Evolutionary conservation across 2,329 filamentous ascomycete species (phyloP), one percentile per base, ranked within the genome.

Genomic region (Stachybotrys echinatus): DNA sequence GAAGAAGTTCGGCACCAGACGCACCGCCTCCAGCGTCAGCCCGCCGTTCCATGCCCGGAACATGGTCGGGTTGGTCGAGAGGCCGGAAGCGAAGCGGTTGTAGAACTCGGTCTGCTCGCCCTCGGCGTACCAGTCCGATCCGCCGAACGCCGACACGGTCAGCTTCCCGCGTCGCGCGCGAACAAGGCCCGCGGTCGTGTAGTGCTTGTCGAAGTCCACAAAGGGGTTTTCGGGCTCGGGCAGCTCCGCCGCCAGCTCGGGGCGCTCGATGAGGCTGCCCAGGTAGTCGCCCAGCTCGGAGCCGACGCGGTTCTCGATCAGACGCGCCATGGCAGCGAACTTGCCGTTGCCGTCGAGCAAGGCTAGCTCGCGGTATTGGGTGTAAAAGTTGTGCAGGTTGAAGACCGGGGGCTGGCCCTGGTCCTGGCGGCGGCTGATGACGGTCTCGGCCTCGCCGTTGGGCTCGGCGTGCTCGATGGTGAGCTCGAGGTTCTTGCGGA

Each of bases 1-100:
- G 54, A 56, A 56, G 52, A 56, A 56, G 48, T 56, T 52, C 14
- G 54, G 52, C 23, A 54, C 49, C 19, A 56, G 46, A 5, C 54
- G 54, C 21, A 56, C 48, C 38, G 27, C 54, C 39, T 56, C 54
- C 22, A 56, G 51, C 12, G 48, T 51, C 2, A 47, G 34, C 22
- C 47, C 23, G 45, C 54, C 54, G 46, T 56, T 56, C 51, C 52
- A 56, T 6, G 54, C 54, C 31, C 54, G 52, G 47, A 56, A 56
- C 37, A 56, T 42, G 34, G 52, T 54, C 45, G 54, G 54, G 48
- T 56, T 56, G 14, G 54, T 56, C 21, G 54, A 56, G 12, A 56
- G 51, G 17, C 54, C 54, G 14, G 52, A 54, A 23, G 48, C 54
- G 48, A 53, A 56, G 45, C 48, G 46, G 51, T 56, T 54, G 46